Percentiles rank a stretch among this genome's conserved stretches.
phyloP scores from a whole-genome alignment of 371 early-diverging fungal species.

The Zopfochytrium polystomum region DNA sequence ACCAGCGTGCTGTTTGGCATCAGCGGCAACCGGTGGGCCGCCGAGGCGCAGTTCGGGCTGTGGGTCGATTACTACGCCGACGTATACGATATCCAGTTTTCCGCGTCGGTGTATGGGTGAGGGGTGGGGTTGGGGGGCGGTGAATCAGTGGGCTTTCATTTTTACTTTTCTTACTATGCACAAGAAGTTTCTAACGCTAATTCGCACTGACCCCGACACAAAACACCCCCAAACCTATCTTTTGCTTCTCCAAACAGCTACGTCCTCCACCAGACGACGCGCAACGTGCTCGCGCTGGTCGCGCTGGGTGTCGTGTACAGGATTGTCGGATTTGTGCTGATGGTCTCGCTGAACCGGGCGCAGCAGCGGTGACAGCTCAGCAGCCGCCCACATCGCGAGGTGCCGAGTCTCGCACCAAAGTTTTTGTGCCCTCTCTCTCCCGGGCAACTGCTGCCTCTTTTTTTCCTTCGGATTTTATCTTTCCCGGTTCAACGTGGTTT shows the following conservation, averaged over 20 bases:
- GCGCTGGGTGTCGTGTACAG: conserved; percentile 35
- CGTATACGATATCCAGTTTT: conserved; percentile 27
- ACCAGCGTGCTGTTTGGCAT: conserved; percentile 16
- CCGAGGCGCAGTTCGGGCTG: conserved; percentile 30
- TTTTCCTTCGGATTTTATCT: too few species aligned
- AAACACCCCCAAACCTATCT: conserved; percentile 12
- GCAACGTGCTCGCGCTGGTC: conserved; percentile 29
- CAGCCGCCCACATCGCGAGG: too few species aligned
- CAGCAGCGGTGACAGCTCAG: conserved; percentile 42
- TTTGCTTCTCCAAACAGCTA: conserved; percentile 20
- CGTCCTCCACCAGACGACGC: conserved; percentile 1
- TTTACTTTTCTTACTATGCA: too few species aligned
- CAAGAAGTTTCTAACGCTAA: too few species aligned
- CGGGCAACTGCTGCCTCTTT: too few species aligned
- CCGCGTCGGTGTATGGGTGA: too few species aligned
- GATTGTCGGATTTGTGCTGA: conserved; percentile 36
- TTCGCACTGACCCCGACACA: too few species aligned
- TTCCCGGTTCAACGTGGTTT: too few species aligned
- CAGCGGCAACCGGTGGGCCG: conserved; percentile 38
- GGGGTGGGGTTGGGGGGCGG: too few species aligned
- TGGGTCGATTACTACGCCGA: conserved; percentile 21
- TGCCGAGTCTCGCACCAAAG: too few species aligned
- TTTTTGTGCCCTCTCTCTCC: too few species aligned
- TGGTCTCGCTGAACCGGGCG: conserved; percentile 38
- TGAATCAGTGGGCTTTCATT: too few species aligned